phyloP scores from a whole-genome alignment of 2,329 filamentous ascomycete species.

The Periconia macrospinosa region DNA sequence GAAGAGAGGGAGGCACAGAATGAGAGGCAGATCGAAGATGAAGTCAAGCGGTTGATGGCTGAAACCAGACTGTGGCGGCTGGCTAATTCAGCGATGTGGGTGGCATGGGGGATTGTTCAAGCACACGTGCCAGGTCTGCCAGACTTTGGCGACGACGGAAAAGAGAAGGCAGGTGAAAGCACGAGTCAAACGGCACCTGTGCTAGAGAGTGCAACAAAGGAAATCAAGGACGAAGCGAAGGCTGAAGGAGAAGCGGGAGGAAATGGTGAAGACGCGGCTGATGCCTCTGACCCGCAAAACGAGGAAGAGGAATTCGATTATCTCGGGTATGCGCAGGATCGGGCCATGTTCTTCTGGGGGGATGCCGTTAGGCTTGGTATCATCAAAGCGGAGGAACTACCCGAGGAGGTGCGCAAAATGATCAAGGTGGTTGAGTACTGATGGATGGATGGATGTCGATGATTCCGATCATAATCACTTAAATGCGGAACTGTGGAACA shows the following conservation, averaged over 20 bases:
- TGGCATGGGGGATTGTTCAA: slow-evolving; percentile 95
- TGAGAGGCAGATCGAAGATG: slow-evolving; percentile 62
- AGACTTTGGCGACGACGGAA: slow-evolving; percentile 41
- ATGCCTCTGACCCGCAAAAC: slow-evolving; percentile 52
- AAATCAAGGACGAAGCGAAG: slow-evolving; percentile 3
- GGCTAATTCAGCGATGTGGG: slow-evolving; percentile 87
- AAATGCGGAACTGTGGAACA: no score
- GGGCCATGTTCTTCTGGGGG: slow-evolving; percentile 92
- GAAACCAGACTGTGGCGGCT: slow-evolving; percentile 85
- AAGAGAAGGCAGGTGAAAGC: slow-evolving; percentile 1
- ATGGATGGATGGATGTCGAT: neutral
- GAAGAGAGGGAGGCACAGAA: slow-evolving; percentile 54
- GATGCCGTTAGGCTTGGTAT: slow-evolving; percentile 80
- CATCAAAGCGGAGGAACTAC: slow-evolving; percentile 74
- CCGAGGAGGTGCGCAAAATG: slow-evolving; percentile 62
- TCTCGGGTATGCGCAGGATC: slow-evolving; percentile 84
- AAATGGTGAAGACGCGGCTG: slow-evolving; percentile 32
- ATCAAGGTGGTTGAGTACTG: slow-evolving; percentile 73
- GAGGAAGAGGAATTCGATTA: slow-evolving; percentile 87
- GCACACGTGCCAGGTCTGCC: slow-evolving; percentile 80
- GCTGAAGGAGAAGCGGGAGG: slow-evolving; percentile 23
- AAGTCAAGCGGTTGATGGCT: slow-evolving; percentile 70
- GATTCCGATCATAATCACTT: neutral
- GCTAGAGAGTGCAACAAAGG: slow-evolving; percentile 27
- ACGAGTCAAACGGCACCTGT: slow-evolving; percentile 22